A percentile compares a stretch with the other conserved stretches of the same genome.
Evolutionary conservation across 1,284 basidiomycete species (phyloP).

Genomic region (Melampsora larici-populina): DNA sequence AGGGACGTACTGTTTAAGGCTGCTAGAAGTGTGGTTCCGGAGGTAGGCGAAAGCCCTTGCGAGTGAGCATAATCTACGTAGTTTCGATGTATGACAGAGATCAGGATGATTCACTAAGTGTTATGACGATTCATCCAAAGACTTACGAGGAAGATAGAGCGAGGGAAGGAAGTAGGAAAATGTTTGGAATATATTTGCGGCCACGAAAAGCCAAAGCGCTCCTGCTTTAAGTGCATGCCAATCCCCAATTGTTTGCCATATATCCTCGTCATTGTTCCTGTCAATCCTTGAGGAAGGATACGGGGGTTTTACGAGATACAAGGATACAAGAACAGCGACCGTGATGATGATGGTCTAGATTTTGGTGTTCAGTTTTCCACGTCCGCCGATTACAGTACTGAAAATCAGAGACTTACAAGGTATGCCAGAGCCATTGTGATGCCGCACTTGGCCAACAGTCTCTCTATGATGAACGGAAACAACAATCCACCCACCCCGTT

Average conservation of each 20-base stretch:
- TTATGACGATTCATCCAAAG: neutral
- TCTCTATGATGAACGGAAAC: conserved; percentile 30
- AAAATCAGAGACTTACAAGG: conserved; percentile 4
- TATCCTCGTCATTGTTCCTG: neutral
- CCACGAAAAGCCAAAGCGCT: conserved; percentile 32
- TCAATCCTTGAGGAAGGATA: too few relatives aligned
- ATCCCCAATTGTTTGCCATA: conserved; percentile 30
- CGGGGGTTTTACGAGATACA: neutral
- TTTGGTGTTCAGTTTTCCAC: neutral
- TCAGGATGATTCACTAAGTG: too few relatives aligned
- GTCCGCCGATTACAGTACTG: neutral
- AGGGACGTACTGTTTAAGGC: neutral
- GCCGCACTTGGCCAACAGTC: conserved; percentile 18
- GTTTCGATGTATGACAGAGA: too few relatives aligned
- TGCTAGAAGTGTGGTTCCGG: neutral
- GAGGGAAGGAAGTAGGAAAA: conserved; percentile 32
- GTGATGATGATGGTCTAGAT: neutral
- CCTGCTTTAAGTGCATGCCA: conserved; percentile 16
- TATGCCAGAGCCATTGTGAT: conserved; percentile 1
- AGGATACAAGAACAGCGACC: neutral
- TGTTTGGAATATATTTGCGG: conserved; percentile 35
- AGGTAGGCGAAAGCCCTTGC: neutral
- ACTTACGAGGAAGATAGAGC: conserved; percentile 43
- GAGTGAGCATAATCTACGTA: neutral
- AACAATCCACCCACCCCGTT: conserved; percentile 25